Conservation (phyloP, 345 rosid species). For the Heritiera littoralis region DNA sequence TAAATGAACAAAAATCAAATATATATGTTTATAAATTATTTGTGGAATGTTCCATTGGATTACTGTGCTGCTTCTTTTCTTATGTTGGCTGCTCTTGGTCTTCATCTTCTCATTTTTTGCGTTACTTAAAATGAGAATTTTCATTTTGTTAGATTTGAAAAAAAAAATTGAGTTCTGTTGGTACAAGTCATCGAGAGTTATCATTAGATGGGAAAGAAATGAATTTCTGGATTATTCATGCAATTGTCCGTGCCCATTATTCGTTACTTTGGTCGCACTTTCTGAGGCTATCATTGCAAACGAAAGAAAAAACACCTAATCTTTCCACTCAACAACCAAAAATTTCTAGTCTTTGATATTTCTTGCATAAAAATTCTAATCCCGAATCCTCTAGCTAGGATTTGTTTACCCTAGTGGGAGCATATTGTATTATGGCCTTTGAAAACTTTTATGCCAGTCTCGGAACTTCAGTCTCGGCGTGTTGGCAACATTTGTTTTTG, state of each 20-base stretch:
- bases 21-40: no score
- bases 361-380: neutral
- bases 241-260: neutral
- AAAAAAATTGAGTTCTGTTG: neutral
- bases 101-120: neutral
- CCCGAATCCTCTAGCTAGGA: neutral
- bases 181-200: neutral
- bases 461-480: neutral
- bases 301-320: neutral
- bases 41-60: neutral
- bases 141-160: neutral
- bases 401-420: constrained; percentile 13
- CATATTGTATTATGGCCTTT: constrained; percentile 6
- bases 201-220: neutral
- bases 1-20: no score
- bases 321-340: neutral
- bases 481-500: neutral
- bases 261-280: neutral
- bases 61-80: neutral
- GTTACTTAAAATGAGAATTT: neutral
- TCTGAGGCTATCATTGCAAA: neutral
- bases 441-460: neutral
- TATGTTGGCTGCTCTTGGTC: neutral
- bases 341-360: neutral
- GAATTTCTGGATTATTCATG: neutral